These are phyloP conservation scores for Cryptosporidium muris DNA, from an alignment of 169 alveolate genomes.

Conservation along the genomic window DNA sequence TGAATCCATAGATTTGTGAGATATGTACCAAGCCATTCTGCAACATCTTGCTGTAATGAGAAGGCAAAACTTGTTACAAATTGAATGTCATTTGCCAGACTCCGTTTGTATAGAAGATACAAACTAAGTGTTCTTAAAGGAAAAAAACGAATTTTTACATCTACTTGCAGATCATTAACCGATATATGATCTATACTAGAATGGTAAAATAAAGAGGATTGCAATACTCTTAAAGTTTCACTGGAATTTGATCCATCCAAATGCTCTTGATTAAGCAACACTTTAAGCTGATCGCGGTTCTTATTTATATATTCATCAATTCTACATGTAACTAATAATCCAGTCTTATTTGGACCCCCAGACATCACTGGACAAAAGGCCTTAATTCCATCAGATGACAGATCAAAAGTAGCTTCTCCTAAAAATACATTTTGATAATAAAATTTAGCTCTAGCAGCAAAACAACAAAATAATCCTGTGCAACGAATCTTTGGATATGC, in stretches of 20 bases:
- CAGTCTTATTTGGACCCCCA: constrained; percentile 69
- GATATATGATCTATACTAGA: constrained; percentile 41
- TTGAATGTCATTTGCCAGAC: constrained; percentile 27
- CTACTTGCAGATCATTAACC: constrained; percentile 28
- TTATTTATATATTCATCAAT: constrained; percentile 42
- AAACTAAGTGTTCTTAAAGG: constrained; percentile 51
- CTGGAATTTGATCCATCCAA: not conserved
- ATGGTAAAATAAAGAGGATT: constrained; percentile 2
- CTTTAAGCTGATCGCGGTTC: constrained; percentile 24
- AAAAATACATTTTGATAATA: constrained; percentile 32
- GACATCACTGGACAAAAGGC: constrained; percentile 67
- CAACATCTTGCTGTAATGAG: constrained; percentile 66
- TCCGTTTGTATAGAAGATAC: constrained; percentile 21
- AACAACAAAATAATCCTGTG: constrained; percentile 60
- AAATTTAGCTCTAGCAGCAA: constrained; percentile 68
- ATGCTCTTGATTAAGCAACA: constrained; percentile 3
- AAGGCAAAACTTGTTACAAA: constrained; percentile 59
- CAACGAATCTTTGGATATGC: constrained; percentile 70
- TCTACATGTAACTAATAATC: constrained; percentile 57
- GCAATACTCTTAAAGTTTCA: constrained; percentile 35
- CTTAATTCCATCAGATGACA: constrained; percentile 55
- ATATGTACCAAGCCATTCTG: constrained; percentile 68
- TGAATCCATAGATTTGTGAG: constrained; percentile 64
- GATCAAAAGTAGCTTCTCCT: constrained; percentile 69
- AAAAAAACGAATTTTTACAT: constrained; percentile 45